Base-by-base conservation (phyloP, 768 basidiomycete species). In the Collybia mongolica region DNA sequence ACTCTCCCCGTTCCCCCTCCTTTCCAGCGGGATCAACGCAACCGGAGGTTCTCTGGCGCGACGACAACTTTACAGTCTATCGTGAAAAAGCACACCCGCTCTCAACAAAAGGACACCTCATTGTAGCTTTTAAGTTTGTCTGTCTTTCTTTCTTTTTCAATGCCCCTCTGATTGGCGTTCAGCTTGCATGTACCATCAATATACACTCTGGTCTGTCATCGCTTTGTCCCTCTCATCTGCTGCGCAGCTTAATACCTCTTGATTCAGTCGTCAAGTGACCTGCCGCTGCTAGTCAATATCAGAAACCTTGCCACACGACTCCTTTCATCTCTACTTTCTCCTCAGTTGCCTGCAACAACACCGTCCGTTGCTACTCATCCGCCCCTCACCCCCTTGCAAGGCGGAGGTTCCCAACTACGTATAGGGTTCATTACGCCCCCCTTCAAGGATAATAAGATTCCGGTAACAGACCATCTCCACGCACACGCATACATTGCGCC, bases 391-490 rank as follows among this genome's bases (percentile, higher is more conserved):
- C 55, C 71, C n/a, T 57, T 64, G 11, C 62, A 68, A 39, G 56
- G 63, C 29, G 49, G 62, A 26, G 64, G 71, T 55, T 59, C 70
- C 40, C 64, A 67, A 20, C 82, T 86, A 57, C 79, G 75, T 44
- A 83, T 90, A 53, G 88, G 88, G 35, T 90, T 90, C 70, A 89
- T 90, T 53, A 86, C 87, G 0, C 82, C 86, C 14, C 88, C 87
- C 0, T 88, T 88, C 70, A 82, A 75, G 58, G 88, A 90, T 61
- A 81, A 69, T 67, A 88, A 86, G 63, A 88, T 90, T 37, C 88
- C 89, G 12, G 80, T 90, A 42, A 86, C 82, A 22, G 88, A 90
- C 65, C 88, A 90, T 62, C 75, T 90, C 22, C 88, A 90, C 61
- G 81, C 80, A 0, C 89, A 91, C 64, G 88, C 85, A 5, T 90